Base-by-base conservation (phyloP, 768 basidiomycete species). In the Boletus bicolor region DNA sequence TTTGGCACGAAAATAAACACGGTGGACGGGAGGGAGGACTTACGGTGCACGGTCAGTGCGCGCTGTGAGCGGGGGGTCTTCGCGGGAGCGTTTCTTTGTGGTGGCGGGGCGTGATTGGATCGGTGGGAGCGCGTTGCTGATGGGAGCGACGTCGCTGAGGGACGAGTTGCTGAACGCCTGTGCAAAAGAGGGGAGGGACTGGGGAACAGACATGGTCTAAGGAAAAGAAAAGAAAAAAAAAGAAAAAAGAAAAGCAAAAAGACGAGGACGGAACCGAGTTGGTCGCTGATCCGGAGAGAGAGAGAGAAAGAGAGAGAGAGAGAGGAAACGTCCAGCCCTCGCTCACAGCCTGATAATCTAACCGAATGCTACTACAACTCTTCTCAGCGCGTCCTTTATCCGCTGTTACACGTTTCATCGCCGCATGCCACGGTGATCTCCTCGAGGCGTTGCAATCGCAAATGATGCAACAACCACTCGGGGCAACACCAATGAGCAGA, bases 171-270 rank as follows among this genome's bases (percentile, higher is more conserved):
- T 82, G 73, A 91, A 91, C 0, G 89, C 82, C 73, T 87, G 85
- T 2, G 85, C 84, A 71, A 91, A 91, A 42, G 89, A 87, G 39
- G 89, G 89, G 38, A 91, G 82, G 10, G 87, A 85, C 69, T 84
- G 85, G 57, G 76, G 73, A 57, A 73, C 69, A 59, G 79, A 76
- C 78, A 79, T 79, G 73, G 58, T 44, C 28, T 39, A 26, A 49
- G 4, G 36, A 24, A 30, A 4, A 47, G 28, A 28, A 19, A 7
- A 12, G 1, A 28, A 9, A 4, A n/a, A 10, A 58, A 24, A 47
- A 43, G 55, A 28, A 7, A 17, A n/a, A n/a, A n/a, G 7, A 26
- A 35, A 42, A 35, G 41, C 41, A 46, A 50, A 42, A 49, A 43
- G 21, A 43, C 52, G 34, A 34, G 21, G 24, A 61, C 57, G 62